These are phyloP conservation scores for Huiozyma sinensis DNA, from an alignment of 805 yeast species.

Conservation along the genomic window DNA sequence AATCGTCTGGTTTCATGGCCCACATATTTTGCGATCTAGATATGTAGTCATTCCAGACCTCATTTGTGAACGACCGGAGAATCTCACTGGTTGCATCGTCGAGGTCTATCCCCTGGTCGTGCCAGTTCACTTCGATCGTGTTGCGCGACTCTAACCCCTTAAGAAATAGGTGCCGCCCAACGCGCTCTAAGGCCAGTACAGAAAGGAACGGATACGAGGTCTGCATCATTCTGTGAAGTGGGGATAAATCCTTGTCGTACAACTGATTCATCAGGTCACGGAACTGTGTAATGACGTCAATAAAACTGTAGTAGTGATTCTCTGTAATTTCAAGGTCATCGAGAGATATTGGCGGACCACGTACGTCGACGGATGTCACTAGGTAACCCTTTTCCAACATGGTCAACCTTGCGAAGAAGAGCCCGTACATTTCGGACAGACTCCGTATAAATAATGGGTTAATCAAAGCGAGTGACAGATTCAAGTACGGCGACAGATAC, in stretches of 20 bases:
- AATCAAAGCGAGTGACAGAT: constrained; percentile 11
- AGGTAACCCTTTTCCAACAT: constrained; percentile 12
- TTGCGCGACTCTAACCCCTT: constrained; percentile 15
- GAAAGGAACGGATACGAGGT: constrained; percentile 13
- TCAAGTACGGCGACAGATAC: constrained; percentile 3
- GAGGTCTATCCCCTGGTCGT: constrained; percentile 6
- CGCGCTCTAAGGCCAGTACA: constrained; percentile 15
- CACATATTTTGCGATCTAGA: constrained; percentile 2
- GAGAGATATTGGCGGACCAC: constrained; percentile 1
- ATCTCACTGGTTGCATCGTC: constrained; percentile 6
- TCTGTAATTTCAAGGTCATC: constrained; percentile 6
- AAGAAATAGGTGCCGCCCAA: constrained; percentile 15
- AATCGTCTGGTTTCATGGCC: constrained; percentile 14
- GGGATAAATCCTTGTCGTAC: constrained; percentile 4
- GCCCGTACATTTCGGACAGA: constrained; percentile 16
- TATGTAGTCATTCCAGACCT: constrained; percentile 11
- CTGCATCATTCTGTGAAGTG: constrained; percentile 6
- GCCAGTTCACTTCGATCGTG: constrained; percentile 10
- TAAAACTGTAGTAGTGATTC: constrained; percentile 9
- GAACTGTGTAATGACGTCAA: constrained; percentile 7
- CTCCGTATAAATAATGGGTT: constrained; percentile 15
- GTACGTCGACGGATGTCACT: not conserved
- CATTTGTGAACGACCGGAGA: constrained; percentile 7
- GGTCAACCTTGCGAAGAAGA: constrained; percentile 14
- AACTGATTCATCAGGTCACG: constrained; percentile 13